Evolutionary conservation across 2,329 filamentous ascomycete species (phyloP), one percentile per base, ranked within the genome.

Genomic region (Aspergillus uvarum): DNA sequence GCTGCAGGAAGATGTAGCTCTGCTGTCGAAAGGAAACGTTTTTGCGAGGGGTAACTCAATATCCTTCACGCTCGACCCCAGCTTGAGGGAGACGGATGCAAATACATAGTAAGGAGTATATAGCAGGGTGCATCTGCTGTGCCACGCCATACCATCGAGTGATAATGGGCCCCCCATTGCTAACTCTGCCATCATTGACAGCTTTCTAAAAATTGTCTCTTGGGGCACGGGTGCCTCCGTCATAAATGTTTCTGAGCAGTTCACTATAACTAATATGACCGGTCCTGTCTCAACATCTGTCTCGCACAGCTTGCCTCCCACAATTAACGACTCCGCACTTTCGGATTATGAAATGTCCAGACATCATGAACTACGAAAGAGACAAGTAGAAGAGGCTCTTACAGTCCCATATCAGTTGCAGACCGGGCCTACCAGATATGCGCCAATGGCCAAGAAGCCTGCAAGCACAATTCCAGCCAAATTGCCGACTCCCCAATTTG

Each of bases 181-280:
- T 54, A 31, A 54, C 14, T 54, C 47, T 31, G 10, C 7, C 22
- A 2, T 24, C 42, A 42, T 26, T 5, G 47, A 50, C 65, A 86
- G 83, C 73, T 88, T 86, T 71, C 72, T 87, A 16, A 82, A 83
- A 63, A 86, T 89, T 72, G 75, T 84, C 59, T 83, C 85, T 16
- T 79, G 80, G 6, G 81, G 80, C 5, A 78, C 79, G 19, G 79
- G 80, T n/a, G 82, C 82, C 32, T 82, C 80, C 4, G 77, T 86
- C 21, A 83, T 81, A 58, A 86, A 84, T 67, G 89, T 82, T 70
- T 89, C 87, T 11, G 67, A 77, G 53, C 86, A 87, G 62, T 91
- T 91, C 74, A 82, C 83, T n/a, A 76, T 89, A 55, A 79, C 79
- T 11, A 82, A 81, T 65, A 89, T 90, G 87, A 87, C 82, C 2